Evolutionary conservation across 306 rosid species (phyloP).

Genomic region (Vachellia collinsii): DNA sequence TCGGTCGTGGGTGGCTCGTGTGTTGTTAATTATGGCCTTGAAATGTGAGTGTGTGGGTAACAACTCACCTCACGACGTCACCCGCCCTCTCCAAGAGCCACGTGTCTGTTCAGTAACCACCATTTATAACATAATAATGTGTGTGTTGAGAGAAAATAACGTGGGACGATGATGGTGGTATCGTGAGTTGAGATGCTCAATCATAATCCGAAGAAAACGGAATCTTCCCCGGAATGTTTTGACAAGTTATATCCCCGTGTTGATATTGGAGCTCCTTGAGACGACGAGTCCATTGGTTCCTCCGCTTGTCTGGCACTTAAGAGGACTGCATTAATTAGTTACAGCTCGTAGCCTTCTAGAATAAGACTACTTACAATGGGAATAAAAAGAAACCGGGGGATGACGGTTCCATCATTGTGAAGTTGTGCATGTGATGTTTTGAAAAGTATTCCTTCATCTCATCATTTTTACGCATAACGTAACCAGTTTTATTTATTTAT

Average conservation of each 20-base stretch:
- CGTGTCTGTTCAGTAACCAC: not conserved
- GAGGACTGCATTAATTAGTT: not conserved
- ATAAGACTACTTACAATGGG: not conserved
- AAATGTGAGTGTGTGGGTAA: not conserved
- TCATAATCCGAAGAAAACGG: not conserved
- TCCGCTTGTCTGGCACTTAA: not conserved
- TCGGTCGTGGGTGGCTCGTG: not conserved
- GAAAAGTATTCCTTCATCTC: not conserved
- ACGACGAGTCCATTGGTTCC: not conserved
- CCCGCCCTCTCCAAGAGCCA: not conserved
- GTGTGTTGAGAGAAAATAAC: not conserved
- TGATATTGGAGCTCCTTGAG: not conserved
- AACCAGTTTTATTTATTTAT: no score
- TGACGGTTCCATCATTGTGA: not conserved
- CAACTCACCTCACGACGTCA: constrained; percentile 15
- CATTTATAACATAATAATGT: no score
- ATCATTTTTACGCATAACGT: no score
- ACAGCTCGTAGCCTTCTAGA: not conserved
- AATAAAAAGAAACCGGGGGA: not conserved
- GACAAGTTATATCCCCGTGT: not conserved
- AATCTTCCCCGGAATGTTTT: not conserved
- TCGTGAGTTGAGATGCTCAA: not conserved
- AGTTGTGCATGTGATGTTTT: not conserved
- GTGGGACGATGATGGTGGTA: no score
- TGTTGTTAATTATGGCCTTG: no score